phyloP scores from a whole-genome alignment of 2,329 filamentous ascomycete species.

The Alternaria rosae region DNA sequence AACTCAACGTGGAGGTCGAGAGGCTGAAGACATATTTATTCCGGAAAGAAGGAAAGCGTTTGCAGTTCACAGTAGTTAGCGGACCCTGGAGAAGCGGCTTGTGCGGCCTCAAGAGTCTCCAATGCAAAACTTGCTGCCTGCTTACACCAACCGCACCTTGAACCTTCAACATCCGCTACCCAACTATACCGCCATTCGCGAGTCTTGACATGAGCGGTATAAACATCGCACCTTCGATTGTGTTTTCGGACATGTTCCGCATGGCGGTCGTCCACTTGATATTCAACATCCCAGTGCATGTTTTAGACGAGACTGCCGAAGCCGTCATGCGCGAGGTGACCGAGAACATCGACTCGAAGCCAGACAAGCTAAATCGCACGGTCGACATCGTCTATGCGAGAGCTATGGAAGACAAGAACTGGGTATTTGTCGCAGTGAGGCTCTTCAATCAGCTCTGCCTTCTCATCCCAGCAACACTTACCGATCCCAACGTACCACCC shows the following conservation, averaged over 20 bases:
- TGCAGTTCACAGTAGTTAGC: too few species aligned
- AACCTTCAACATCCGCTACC: too few species aligned
- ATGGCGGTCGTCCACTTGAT: neutral
- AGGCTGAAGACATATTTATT: too few species aligned
- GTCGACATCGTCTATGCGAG: neutral
- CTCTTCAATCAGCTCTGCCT: neutral
- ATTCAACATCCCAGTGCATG: neutral
- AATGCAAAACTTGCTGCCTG: neutral
- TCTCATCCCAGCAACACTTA: neutral
- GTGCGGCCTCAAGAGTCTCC: neutral
- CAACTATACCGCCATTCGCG: too few species aligned
- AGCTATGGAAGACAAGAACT: neutral
- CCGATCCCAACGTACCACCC: neutral
- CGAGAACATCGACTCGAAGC: neutral
- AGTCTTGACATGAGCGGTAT: too few species aligned
- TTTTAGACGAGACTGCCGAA: neutral
- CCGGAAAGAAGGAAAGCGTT: too few species aligned
- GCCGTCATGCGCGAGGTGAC: neutral
- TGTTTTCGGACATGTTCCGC: neutral
- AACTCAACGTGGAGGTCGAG: conserved; percentile 45
- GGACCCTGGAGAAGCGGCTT: neutral
- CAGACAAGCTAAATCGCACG: neutral
- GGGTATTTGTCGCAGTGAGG: neutral
- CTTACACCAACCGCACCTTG: neutral
- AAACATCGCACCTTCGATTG: neutral